Evolutionary conservation across 2,329 filamentous ascomycete genomes (phyloP), one percentile per base, ranked within the genome.

Genomic region (Xylaria sp.): DNA sequence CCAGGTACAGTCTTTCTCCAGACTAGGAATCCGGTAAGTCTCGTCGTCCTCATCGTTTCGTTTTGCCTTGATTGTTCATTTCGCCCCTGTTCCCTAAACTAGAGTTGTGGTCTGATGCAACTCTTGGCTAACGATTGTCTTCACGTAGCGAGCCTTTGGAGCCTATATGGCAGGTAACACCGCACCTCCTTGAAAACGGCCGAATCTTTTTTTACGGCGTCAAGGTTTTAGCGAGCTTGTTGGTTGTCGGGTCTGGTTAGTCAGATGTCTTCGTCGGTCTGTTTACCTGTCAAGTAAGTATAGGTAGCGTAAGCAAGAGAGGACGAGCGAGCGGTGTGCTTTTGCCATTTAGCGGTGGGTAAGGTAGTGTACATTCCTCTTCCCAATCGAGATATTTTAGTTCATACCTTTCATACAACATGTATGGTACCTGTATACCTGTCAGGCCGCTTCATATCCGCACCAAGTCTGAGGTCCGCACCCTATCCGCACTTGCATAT

Each of bases 1-100:
- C 96, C 96, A 0, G 96, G 96, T 0, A 97, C 93, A 0, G 87
- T 99, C 0, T 97, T 94, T 76, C 85, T 98, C 74, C 96, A 99
- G 81, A 98, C 96, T 0, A 88, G 96, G 70, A 98, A 97, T 77
- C 86, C 93, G 60, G 87, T 89, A 81, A 78, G 88, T 83, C 41
- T 10, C 45, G 25, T 32, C 28, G 3, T 8, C 18, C 23, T 43
- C 32, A n/a, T 56, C 41, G 12, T 59, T 53, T 20, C 41, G 15
- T 41, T 28, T 4, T 57, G n/a, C 30, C 30, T 15, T 36, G 30
- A 20, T 32, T 43, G 12, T 46, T 41, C 13, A 50, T 39, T 15
- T 30, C 25, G 39, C 48, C 62, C 56, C 41, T 39, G 13, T 8
- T 43, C 53, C 34, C 28, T 41, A 55, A 6, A 34, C 32, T 45